These are phyloP conservation scores for Musa beccarii DNA, from an alignment of 176 grass and related monocot species.

Conservation along the genomic window DNA sequence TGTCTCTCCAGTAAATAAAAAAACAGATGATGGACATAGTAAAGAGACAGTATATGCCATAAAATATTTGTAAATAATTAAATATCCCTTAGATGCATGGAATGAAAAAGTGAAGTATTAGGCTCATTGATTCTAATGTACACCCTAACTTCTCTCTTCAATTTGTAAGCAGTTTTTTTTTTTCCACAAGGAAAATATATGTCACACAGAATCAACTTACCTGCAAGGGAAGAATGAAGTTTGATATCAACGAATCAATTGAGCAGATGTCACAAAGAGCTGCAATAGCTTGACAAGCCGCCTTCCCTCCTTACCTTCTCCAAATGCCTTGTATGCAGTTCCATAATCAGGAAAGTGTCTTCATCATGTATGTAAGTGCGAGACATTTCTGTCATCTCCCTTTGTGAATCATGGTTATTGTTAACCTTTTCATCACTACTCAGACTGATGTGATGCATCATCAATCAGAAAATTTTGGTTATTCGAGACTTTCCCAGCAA, in stretches of 20 bases:
- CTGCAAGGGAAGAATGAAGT: constrained; percentile 90
- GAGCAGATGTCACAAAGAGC: constrained; percentile 80
- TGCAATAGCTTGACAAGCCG: constrained; percentile 78
- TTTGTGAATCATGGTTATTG: not conserved
- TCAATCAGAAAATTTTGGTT: constrained; percentile 43
- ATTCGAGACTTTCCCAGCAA: constrained; percentile 61
- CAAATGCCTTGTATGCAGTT: constrained; percentile 76
- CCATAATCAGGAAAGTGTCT: constrained; percentile 46
- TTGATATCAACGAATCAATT: constrained; percentile 81
- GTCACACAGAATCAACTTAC: constrained; percentile 27
- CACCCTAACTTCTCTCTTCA: too few species aligned
- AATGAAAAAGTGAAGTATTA: too few species aligned
- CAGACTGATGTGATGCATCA: constrained; percentile 23
- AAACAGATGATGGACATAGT: too few species aligned
- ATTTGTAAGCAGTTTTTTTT: not conserved
- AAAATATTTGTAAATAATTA: too few species aligned
- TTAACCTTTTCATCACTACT: not conserved
- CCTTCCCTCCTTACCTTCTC: constrained; percentile 57
- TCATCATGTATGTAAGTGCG: not conserved
- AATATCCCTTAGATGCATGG: too few species aligned
- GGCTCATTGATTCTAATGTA: too few species aligned
- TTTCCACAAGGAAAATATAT: not conserved
- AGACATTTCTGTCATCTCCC: not conserved
- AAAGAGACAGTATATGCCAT: too few species aligned
- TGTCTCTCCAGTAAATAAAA: too few species aligned